Percentiles rank a stretch among this genome's conserved stretches.
phyloP scores from a whole-genome alignment of 352 stramenopile genomes.

The Elongisporangium anandrum region DNA sequence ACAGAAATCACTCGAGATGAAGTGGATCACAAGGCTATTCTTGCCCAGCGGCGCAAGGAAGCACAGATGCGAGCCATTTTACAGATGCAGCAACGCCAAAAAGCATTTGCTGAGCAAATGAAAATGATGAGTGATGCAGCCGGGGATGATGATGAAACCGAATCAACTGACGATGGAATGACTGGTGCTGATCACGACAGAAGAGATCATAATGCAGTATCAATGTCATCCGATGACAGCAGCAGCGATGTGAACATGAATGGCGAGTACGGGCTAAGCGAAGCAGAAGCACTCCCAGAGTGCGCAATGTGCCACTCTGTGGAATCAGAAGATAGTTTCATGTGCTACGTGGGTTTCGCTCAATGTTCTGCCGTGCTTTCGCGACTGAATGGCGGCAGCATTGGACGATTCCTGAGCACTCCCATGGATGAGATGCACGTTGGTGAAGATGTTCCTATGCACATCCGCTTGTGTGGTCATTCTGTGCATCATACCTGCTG shows the following conservation, averaged over 20 bases:
- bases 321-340: constrained; percentile 74
- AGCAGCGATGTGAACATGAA: constrained; percentile 48
- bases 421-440: constrained; percentile 87
- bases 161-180: constrained; percentile 6
- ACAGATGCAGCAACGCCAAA: constrained; percentile 80
- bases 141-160: constrained; percentile 33
- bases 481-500: constrained; percentile 94
- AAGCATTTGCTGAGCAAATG: constrained; percentile 76
- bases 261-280: constrained; percentile 11
- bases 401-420: constrained; percentile 54
- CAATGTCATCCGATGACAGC: constrained; percentile 17
- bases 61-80: constrained; percentile 71
- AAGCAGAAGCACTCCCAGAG: constrained; percentile 32
- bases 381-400: constrained; percentile 52
- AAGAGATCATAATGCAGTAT: constrained; percentile 20
- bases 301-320: constrained; percentile 86
- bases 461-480: constrained; percentile 91
- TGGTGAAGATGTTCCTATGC: constrained; percentile 73
- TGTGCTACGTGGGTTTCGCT: constrained; percentile 85
- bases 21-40: constrained; percentile 53
- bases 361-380: constrained; percentile 77
- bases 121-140: constrained; percentile 45
- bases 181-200: constrained; percentile 9
- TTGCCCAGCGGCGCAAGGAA: constrained; percentile 59
- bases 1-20: constrained; percentile 64